Evolutionary conservation across 495 filamentous ascomycete species (phyloP).

Genomic region (Thermochaetoides thermophila): DNA sequence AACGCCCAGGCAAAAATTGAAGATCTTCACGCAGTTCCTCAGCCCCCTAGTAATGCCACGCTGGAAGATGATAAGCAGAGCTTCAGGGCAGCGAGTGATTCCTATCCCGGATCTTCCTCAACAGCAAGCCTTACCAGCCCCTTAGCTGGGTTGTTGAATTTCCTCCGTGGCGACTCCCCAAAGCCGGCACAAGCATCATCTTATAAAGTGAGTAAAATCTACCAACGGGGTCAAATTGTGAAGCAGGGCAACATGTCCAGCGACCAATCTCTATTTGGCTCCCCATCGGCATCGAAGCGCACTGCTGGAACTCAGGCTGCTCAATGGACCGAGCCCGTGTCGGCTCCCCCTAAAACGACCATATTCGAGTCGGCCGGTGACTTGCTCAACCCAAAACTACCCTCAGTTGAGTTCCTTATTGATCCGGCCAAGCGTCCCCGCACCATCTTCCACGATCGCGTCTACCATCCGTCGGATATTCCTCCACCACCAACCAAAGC

Average conservation of each 20-base stretch:
- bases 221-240: slow-evolving; percentile 61
- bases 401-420: slow-evolving; percentile 61
- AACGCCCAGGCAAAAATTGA: slow-evolving; percentile 14
- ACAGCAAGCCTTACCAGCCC: slow-evolving; percentile 25
- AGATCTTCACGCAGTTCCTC: slow-evolving; percentile 38
- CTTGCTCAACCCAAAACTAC: slow-evolving; percentile 77
- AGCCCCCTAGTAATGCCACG: slow-evolving; percentile 39
- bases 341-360: slow-evolving; percentile 77
- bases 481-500: slow-evolving; percentile 62
- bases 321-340: slow-evolving; percentile 26
- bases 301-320: slow-evolving; percentile 29
- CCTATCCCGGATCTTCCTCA: too few relatives aligned
- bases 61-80: slow-evolving; percentile 38
- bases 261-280: slow-evolving; percentile 17
- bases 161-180: slow-evolving; percentile 35
- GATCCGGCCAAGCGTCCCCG: slow-evolving; percentile 70
- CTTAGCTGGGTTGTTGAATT: slow-evolving; percentile 46
- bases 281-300: slow-evolving; percentile 24
- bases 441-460: slow-evolving; percentile 92
- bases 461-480: slow-evolving; percentile 89
- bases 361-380: slow-evolving; percentile 92
- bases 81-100: slow-evolving; percentile 24
- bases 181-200: slow-evolving; percentile 19
- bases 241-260: slow-evolving; percentile 28
- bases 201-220: slow-evolving; percentile 51